Evolutionary conservation across 1,284 basidiomycete genomes (phyloP).

Genomic region (Pisolithus thermaeus): DNA sequence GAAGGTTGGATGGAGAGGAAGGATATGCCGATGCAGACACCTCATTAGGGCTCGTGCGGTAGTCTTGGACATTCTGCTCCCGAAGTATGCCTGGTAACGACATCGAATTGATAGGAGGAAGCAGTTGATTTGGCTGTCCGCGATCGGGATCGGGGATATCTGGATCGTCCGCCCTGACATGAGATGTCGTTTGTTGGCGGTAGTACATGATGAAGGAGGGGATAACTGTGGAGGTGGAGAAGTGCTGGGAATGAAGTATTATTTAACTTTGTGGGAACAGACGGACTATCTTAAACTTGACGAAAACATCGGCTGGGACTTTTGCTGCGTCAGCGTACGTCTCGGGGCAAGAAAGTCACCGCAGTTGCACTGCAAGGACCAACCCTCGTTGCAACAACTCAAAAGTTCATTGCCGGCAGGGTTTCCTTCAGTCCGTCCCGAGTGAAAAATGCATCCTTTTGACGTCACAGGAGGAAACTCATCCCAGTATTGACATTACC

Average conservation of each 20-base stretch:
- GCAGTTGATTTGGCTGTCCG: slow-evolving; percentile 2
- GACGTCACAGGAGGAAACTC: too few relatives aligned
- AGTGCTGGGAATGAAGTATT: slow-evolving; percentile 3
- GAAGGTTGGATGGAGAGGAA: neutral
- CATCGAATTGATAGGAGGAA: slow-evolving; percentile 16
- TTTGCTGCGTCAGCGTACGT: slow-evolving; percentile 5
- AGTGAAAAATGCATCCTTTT: too few relatives aligned
- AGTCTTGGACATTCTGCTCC: slow-evolving; percentile 1
- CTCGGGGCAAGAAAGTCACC: neutral
- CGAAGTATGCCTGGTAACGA: slow-evolving; percentile 11
- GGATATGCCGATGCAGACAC: slow-evolving; percentile 1
- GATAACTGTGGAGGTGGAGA: neutral
- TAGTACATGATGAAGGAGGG: slow-evolving; percentile 6
- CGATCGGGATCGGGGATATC: slow-evolving; percentile 1
- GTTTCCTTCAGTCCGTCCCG: too few relatives aligned
- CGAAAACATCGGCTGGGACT: slow-evolving; percentile 2
- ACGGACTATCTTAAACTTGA: slow-evolving; percentile 2
- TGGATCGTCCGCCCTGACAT: neutral
- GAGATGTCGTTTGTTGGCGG: slow-evolving; percentile 7
- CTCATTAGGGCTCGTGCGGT: slow-evolving; percentile 3
- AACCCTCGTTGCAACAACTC: neutral
- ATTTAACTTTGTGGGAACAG: slow-evolving; percentile 20
- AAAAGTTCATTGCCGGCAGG: neutral
- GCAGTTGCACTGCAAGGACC: neutral
- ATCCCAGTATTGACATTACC: neutral